Evolutionary conservation across 495 filamentous ascomycete genomes (phyloP), one percentile per base, ranked within the genome.

Genomic region (Amniculicola lignicola): DNA sequence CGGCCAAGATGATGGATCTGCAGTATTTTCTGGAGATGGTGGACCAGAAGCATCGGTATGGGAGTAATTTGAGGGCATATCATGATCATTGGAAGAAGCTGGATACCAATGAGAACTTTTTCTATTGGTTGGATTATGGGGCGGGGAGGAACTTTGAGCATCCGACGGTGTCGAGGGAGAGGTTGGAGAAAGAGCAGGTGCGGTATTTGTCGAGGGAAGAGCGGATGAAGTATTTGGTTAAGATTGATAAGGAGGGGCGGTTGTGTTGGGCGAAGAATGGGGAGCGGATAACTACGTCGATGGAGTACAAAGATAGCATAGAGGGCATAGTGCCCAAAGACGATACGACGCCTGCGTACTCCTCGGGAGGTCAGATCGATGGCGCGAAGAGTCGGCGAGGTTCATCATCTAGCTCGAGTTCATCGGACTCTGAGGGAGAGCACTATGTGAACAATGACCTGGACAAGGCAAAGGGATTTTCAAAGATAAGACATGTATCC

Each of bases 1-100:
- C 75, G 1, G 81, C 89, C 0, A 88, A 85, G 67, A 82, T 80
- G 59, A 92, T 96, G 88, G 90, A 88, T 44, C 69, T 95, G 27
- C 84, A 85, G 59, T 96, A 96, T 66, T 95, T 94, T 58, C 74
- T 96, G 3, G 91, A 96, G 66, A 92, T 96, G 86, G 88, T 96
- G 14, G 90, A 96, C 64, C 39, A 63, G 45, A 90, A 94, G 69
- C 91, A 96, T 63, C 82, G 91, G 2, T 91, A 95, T 67, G 91
- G 91, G 1, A 81, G 79, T 24, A 93, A 96, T 61, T 71, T 96
- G 28, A 77, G 85, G n/a, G 77, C 79, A 11, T 96, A 96, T 62
- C 91, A 96, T 66, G 76, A 78, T 31, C 81, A 84, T 51, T 96
- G 91, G 91, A 88, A 90, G 68, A 78, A 78, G 50, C 73, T 79